Evolutionary conservation across 2,329 filamentous ascomycete genomes (phyloP), one percentile per base, ranked within the genome.

Genomic region (Nemania sp.): DNA sequence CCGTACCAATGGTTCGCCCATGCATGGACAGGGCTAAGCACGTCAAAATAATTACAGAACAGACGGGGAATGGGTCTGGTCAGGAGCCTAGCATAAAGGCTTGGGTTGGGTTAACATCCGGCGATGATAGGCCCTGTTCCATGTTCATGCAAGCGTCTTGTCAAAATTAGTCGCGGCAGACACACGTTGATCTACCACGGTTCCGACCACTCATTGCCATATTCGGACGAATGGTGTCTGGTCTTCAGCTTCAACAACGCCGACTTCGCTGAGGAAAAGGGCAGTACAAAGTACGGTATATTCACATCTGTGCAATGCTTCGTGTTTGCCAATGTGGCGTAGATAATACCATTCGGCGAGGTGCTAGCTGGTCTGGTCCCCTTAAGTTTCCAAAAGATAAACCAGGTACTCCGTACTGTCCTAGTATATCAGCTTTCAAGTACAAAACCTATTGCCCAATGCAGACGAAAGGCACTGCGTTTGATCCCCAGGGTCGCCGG

Each of bases 81-180:
- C 15, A 8, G 12, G 24, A 30, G 14, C 14, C 8, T 15, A 28
- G 37, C 40, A 48, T 43, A 43, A 36, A 40, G 41, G 41, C 28
- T 45, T 53, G 45, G 45, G 49, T 47, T 46, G 41, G 49, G 28
- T 53, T 46, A 24, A 45, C 31, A 20, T 43, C 30, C 40, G 39
- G 24, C 36, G 36, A 30, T 39, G 24, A 49, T 36, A 51, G 30
- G 52, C n/a, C 42, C n/a, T 11, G 48, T 36, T 24, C 48, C 28
- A 34, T 20, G 54, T 49, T 46, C 54, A 57, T 57, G 49, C 54
- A 57, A 39, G n/a, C n/a, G n/a, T n/a, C n/a, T n/a, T 50, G 23
- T 31, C 19, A 48, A 33, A 26, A 15, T 36, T 43, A 28, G 40
- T 36, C 42, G 34, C 9, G 24, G 15, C 19, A 17, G 20, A 22